Base-by-base conservation (phyloP, 345 rosid genomes). In the Corymbia maculata region DNA sequence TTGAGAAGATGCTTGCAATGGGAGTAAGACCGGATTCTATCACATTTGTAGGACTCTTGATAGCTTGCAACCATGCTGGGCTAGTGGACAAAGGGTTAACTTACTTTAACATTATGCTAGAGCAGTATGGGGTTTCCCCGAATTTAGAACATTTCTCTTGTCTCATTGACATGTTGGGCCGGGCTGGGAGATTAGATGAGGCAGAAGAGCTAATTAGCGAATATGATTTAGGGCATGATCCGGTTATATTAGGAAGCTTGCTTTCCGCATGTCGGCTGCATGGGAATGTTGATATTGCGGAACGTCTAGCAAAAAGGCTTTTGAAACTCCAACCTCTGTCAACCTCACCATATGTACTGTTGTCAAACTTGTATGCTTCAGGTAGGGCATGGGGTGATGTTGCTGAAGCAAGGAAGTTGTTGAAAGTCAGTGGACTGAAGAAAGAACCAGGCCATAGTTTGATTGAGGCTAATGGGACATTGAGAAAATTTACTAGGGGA, bases 61-160 rank as follows among this genome's bases (percentile, higher is more conserved):
- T 89, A 15, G 98, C 96, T 87, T 95, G 95, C 93, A 94, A 93
- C 90, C 98, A 93, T 87, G 90, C 94, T 15, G 97, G 96, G 50
- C 89, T 93, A 44, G 94, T 93, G 82, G 94, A 94, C 14, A 89
- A 94, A 90, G 97, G 98, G 61, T 88, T 90, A 85, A 14, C 87
- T 86, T 87, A 66, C 79, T 94, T 94, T 86, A 87, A 91, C 87
- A 91, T 91, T 24, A 94, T 94, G 95, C 89, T 91, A 89, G 91
- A 91, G 87, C 88, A 87, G 22, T 93, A 91, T 32, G 91, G 93
- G 53, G 92, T 95, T 87, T 79, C 91, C 70, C 94, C 96, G 84
- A 89, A 92, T 44, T 75, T 92, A 57, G 95, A 94, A 85, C 96
- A 94, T 91, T 92, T 94, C 90, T 91, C 96, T 75, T 92, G 96